Conservation (phyloP, 2,329 filamentous ascomycete genomes). For the Pyricularia sp. region DNA sequence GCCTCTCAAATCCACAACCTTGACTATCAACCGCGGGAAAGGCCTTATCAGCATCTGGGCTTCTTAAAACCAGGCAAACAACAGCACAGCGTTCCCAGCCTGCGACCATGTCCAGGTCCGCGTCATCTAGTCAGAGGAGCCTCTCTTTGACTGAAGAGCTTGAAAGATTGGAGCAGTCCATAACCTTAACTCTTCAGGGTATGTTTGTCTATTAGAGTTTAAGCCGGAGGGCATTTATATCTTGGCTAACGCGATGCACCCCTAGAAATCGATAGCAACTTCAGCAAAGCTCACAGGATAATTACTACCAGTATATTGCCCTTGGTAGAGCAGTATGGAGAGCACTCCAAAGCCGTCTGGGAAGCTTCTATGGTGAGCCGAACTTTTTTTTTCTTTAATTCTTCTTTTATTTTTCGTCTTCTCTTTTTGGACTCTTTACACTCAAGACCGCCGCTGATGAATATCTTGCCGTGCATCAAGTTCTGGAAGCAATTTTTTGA, state of each 20-base stretch:
- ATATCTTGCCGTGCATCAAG: constrained; percentile 30
- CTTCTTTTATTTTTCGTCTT: neutral
- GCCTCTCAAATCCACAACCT: neutral
- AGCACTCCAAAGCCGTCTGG: constrained; percentile 91
- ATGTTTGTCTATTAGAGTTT: constrained; percentile 7
- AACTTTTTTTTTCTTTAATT: constrained; percentile 2
- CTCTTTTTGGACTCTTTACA: neutral
- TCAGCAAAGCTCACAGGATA: constrained; percentile 91
- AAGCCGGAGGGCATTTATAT: neutral
- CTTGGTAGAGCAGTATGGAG: constrained; percentile 88
- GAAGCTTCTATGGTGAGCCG: constrained; percentile 76
- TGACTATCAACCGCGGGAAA: neutral
- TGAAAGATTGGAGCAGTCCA: constrained; percentile 91
- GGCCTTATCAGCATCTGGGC: neutral
- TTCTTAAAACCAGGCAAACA: neutral
- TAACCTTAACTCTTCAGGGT: constrained; percentile 93
- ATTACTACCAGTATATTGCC: constrained; percentile 90
- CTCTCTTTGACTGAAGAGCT: constrained; percentile 89
- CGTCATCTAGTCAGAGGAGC: constrained; percentile 36
- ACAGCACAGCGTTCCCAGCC: neutral
- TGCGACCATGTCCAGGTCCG: constrained; percentile 38
- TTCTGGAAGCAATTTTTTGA: constrained; percentile 99
- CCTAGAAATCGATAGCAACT: constrained; percentile 95
- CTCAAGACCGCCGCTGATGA: neutral
- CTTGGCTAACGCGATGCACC: neutral